Conservation (phyloP, 371 early-diverging fungal species). For the Rhizopus sp. region DNA sequence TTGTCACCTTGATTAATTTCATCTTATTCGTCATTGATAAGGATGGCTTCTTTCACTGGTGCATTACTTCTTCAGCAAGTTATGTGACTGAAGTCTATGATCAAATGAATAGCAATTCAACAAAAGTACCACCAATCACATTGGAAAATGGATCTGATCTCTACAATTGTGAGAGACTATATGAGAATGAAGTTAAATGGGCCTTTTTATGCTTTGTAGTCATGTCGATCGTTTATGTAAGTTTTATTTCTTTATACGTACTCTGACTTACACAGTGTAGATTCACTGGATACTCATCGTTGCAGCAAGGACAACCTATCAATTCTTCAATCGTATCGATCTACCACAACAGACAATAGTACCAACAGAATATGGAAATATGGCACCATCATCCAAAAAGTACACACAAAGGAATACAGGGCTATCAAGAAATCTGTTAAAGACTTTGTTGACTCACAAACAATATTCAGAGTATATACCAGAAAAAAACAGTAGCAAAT, state of each 20-base stretch:
- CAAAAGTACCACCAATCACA: background rate
- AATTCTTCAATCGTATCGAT: constrained; percentile 3
- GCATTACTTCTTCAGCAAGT: constrained; percentile 12
- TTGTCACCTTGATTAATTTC: constrained; percentile 23
- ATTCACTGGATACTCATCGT: constrained; percentile 27
- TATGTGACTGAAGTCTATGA: constrained; percentile 1
- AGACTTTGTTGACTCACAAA: background rate
- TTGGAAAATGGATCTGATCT: constrained; percentile 19
- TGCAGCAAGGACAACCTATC: constrained; percentile 10
- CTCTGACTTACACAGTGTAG: constrained; percentile 1
- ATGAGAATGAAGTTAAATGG: constrained; percentile 47
- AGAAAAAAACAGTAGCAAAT: too few species aligned
- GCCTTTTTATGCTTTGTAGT: constrained; percentile 32
- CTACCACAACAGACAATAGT: background rate
- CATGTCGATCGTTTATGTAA: constrained; percentile 47
- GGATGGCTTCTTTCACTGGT: constrained; percentile 17
- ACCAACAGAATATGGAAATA: constrained; percentile 9
- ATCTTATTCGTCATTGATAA: constrained; percentile 22
- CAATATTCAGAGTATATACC: background rate
- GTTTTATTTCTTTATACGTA: constrained; percentile 2
- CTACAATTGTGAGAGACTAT: constrained; percentile 50
- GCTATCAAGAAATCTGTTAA: background rate
- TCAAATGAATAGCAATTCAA: constrained; percentile 1
- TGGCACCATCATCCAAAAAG: constrained; percentile 7
- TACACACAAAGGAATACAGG: background rate